Conservation (phyloP, 2,329 filamentous ascomycete species). For the Tolypocladium ovalisporum region DNA sequence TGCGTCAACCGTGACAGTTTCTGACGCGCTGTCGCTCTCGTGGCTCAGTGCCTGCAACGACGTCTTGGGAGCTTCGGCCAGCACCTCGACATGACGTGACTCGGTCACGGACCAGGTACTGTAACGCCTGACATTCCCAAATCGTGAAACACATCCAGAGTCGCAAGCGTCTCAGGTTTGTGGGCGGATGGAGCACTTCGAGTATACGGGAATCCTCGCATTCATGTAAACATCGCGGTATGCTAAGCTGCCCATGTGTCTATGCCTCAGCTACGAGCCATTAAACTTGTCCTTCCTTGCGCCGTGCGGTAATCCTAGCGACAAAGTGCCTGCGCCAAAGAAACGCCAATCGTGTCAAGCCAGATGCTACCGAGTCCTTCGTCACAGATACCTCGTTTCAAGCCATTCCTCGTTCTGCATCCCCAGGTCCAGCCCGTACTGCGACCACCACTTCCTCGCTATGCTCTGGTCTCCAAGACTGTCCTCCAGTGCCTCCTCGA, state of each 20-base stretch:
- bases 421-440: conserved; percentile 71
- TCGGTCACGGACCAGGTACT: background rate
- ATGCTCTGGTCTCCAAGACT: conserved; percentile 60
- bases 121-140: background rate
- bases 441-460: conserved; percentile 79
- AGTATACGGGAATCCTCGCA: background rate
- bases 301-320: background rate
- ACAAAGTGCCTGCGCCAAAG: background rate
- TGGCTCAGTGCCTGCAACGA: background rate
- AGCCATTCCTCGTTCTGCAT: conserved; percentile 84
- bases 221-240: background rate
- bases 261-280: background rate
- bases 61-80: background rate
- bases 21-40: background rate
- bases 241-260: background rate
- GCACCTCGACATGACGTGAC: background rate
- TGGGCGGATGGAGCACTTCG: background rate
- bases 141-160: background rate
- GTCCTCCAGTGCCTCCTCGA: conserved; percentile 89
- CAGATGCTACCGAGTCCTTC: background rate
- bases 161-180: background rate
- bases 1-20: background rate
- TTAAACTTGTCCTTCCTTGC: background rate
- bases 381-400: conserved; percentile 60
- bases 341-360: background rate